A percentile compares a stretch with the other conserved stretches of the same genome.
phyloP scores from a whole-genome alignment of 768 basidiomycete species.

The Phanerochaete carnosa region DNA sequence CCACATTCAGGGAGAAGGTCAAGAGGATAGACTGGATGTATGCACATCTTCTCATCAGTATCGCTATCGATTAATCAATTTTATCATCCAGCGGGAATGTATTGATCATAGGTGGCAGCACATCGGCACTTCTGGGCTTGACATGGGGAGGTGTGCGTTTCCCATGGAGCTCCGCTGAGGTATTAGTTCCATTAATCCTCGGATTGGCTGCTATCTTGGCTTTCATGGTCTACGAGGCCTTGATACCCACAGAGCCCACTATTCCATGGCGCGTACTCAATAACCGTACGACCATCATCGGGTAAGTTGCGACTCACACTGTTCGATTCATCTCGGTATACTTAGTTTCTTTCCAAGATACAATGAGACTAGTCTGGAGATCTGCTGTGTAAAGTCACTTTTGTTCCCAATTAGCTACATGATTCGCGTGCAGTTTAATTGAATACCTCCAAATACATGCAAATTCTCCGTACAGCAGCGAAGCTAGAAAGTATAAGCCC shows the following conservation, averaged over 20 bases:
- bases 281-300: slow-evolving; percentile 10
- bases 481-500: no score
- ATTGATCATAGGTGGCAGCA: slow-evolving; percentile 31
- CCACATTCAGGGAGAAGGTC: slow-evolving; percentile 27
- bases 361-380: no score
- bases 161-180: slow-evolving; percentile 34
- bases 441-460: no score
- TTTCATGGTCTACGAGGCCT: slow-evolving; percentile 18
- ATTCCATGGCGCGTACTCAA: slow-evolving; percentile 12
- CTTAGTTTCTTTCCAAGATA: no score
- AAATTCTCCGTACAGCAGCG: no score
- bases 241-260: slow-evolving; percentile 6
- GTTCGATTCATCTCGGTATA: no score
- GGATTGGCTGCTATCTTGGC: slow-evolving; percentile 30
- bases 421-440: no score
- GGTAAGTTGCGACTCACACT: no score
- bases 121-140: slow-evolving; percentile 32
- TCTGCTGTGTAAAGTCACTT: no score
- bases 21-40: slow-evolving; percentile 34
- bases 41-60: slow-evolving; percentile 11
- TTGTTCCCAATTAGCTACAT: no score
- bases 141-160: slow-evolving; percentile 41
- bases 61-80: slow-evolving; percentile 1
- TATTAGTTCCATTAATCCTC: slow-evolving; percentile 39
- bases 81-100: slow-evolving; percentile 30